Conservation (phyloP, 2,329 filamentous ascomycete genomes). For the Aspergillus puulaauensis region DNA sequence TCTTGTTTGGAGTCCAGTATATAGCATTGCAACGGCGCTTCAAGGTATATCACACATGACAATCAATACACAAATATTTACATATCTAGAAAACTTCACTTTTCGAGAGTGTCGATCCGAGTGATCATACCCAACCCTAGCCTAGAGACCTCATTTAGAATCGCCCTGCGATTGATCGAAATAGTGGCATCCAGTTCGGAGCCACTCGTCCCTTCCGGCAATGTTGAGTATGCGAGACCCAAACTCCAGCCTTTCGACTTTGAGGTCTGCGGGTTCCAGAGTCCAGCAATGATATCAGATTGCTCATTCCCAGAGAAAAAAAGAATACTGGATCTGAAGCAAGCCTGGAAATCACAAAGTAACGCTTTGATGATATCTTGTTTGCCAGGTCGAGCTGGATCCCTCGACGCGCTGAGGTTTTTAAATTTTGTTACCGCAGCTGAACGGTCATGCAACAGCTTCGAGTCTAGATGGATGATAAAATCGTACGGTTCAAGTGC, state of each 20-base stretch:
- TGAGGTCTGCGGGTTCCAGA: constrained; percentile 60
- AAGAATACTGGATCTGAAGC: constrained; percentile 69
- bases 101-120: constrained; percentile 57
- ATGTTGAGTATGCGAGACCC: constrained; percentile 39
- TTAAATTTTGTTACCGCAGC: constrained; percentile 61
- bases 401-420: constrained; percentile 64
- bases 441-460: constrained; percentile 44
- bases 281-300: constrained; percentile 59
- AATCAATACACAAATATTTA: constrained; percentile 15
- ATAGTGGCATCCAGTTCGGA: constrained; percentile 23
- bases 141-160: constrained; percentile 47
- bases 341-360: constrained; percentile 63
- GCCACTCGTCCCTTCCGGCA: constrained; percentile 18
- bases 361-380: constrained; percentile 64
- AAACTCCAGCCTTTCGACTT: constrained; percentile 35
- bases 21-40: constrained; percentile 35
- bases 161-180: constrained; percentile 39
- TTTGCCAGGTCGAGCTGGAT: constrained; percentile 48
- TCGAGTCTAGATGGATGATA: constrained; percentile 68
- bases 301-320: constrained; percentile 71
- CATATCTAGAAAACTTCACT: constrained; percentile 14
- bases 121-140: constrained; percentile 64
- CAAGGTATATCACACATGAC: constrained; percentile 16
- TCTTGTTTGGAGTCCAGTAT: constrained; percentile 5
- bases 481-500: constrained; percentile 80